Evolutionary conservation across 345 rosid genomes (phyloP), one percentile per base, ranked within the genome.

Genomic region (Lepidium sativum): DNA sequence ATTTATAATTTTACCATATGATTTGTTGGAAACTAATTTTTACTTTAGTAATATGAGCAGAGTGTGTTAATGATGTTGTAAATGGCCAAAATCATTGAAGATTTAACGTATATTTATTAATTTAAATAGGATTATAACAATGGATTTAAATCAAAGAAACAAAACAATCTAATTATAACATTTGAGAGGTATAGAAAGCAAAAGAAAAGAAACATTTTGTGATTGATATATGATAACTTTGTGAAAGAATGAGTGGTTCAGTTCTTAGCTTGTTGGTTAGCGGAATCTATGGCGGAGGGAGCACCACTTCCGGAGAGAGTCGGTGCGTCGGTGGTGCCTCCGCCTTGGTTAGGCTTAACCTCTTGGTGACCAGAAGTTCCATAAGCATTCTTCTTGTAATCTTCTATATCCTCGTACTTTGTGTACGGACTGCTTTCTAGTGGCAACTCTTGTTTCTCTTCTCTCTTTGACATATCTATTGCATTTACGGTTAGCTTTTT

Each of bases 361-460:
- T 68, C 48, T 14, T 63, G 78, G 67, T 83, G 88, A 23, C 83
- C 88, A 4, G 77, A 48, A n/a, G 82, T 78, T 41, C 86, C 91
- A 40, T 78, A 78, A 9, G 71, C 83, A 0, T 75, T 60, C 18
- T 54, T 38, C 71, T 80, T 81, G 77, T 80, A 78, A 54, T 73
- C 86, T 65, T 85, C 86, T 48, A 83, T 13, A 43, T 80, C 62
- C 1, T 60, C 60, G 12, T 71, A 80, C 66, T 78, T 73, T 33
- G 79, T 21, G 32, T 76, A 85, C 0, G 86, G 84, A 44, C 83
- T 80, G 41, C 63, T 78, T 71, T 81, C 78, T 61, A 79, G 21
- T 25, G 87, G 86, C 43, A 81, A 37, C 68, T 71, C 78, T 58
- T 69, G 57, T 32, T 69, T 76, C 15, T 21, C 54, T 8, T 53